Evolutionary conservation across 2,329 filamentous ascomycete genomes (phyloP), one percentile per base, ranked within the genome.

Genomic region (Sporothrix humicola): DNA sequence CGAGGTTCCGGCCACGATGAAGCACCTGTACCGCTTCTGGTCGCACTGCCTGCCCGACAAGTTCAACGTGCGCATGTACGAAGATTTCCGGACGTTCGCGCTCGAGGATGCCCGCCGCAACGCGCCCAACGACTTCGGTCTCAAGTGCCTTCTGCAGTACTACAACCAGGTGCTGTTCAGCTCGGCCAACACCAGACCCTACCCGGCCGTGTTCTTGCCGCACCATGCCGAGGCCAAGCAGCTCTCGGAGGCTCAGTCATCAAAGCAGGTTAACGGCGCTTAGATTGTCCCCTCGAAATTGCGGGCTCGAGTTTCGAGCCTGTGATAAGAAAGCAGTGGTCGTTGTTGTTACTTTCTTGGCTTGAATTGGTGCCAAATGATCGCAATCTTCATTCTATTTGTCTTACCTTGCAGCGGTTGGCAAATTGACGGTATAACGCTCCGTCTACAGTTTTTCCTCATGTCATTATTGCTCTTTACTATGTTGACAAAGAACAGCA

Each of bases 11-110:
- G 83, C 85, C 74, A 86, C 90, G 78, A 90, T 92, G 85, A 86
- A 89, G 79, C 85, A 89, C 74, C 86, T 93, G 44, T 94, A 93
- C 83, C 87, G 90, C 76, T 93, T 93, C 83, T 94, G 92, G 91
- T 89, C 89, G 23, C 88, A 91, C 80, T 93, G 92, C 79, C 85
- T 94, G 76, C 87, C 90, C 76, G 86, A 89, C 78, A 91, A 92
- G 82, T 94, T 94, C 86, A 92, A 94, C 81, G 85, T 86, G 74
- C 85, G 84, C 79, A 92, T 95, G 89, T 94, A 94, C 83, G 84
- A 88, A 79, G 92, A 94, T 80, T 94, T 94, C 83, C 88, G 89
- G 76, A 83, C 84, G 78, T 85, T 88, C 80, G 92, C 92, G 72
- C 82, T 91, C 75, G 88, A 91, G 79, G 92, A 94, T 81, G 84